Base-by-base conservation (phyloP, 352 stramenopile genomes). In the Chrysophaeum taylorii region DNA sequence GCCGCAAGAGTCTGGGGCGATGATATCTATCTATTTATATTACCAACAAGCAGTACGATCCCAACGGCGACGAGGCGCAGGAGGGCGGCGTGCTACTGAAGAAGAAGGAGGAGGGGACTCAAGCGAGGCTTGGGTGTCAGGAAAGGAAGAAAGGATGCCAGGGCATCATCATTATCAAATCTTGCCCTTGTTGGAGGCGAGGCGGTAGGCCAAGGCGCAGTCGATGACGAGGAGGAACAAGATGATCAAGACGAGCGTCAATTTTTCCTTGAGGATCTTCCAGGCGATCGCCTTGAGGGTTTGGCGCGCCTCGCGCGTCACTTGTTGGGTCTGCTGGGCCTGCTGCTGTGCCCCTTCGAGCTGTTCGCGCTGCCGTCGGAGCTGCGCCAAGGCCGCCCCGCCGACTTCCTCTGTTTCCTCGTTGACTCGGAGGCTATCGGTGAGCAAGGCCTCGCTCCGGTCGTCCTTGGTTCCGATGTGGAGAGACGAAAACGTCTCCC, bases 401-500 rank as follows among this genome's bases (percentile, higher is more conserved):
- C 57, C 57, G 57, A 66, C 45, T 36, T 66, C 14, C 57, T 66
- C 57, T 5, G 57, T 66, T 36, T 66, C 57, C 12, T 66, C 57
- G 57, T 66, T 66, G 2, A 45, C 36, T 4, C 27, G 48, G 48
- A 60, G 18, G 5, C 18, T 33, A 25, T 60, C 48, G 48, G 18
- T 25, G 48, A 60, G 48, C 18, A 60, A 25, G 18, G 45, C 45
- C 9, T 57, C 45, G 9, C 18, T 33, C 23, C 45, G 45, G 45
- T 57, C 45, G 45, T 57, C 23, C 18, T 5, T 12, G 12, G 45
- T 57, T 5, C 45, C 45, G 45, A 57, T 27, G 45, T 57, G 45
- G 18, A 57, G 9, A 25, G 12, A 27, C 9, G 45, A 57, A 27
- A 27, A 57, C 45, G 45, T 57, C 9, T 57, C 45, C 45, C n/a